A percentile compares a stretch with the other conserved stretches of the same genome.
Conservation (phyloP, 139 green algal genomes). For the Chlamydomonas sp. region DNA sequence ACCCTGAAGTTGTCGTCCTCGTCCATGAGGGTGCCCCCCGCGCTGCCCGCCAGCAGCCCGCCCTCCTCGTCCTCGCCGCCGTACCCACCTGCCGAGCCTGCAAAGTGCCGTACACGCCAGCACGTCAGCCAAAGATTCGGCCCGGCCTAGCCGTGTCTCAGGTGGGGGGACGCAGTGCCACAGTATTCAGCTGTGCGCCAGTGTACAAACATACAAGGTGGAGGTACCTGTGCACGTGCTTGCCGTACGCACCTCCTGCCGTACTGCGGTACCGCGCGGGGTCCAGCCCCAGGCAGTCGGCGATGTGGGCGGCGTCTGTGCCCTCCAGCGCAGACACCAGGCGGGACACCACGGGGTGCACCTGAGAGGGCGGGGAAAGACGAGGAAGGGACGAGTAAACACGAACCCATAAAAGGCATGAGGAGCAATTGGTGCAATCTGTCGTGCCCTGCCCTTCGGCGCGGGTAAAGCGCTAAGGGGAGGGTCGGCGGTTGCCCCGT, state of each 20-base stretch:
- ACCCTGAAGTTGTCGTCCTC: slow-evolving; percentile 74
- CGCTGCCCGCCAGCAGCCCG: slow-evolving; percentile 58
- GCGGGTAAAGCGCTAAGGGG: too few species aligned
- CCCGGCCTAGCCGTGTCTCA: not conserved
- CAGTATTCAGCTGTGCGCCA: not conserved
- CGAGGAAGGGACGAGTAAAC: not conserved
- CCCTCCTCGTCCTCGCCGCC: slow-evolving; percentile 32
- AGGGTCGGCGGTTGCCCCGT: too few species aligned
- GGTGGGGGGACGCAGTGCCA: not conserved
- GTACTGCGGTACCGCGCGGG: slow-evolving; percentile 25
- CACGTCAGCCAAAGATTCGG: not conserved
- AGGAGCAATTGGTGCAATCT: not conserved
- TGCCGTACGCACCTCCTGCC: not conserved
- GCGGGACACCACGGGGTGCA: slow-evolving; percentile 94
- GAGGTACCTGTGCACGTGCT: not conserved
- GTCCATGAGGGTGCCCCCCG: slow-evolving; percentile 67
- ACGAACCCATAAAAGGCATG: not conserved
- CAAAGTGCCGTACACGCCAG: not conserved
- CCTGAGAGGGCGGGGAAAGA: slow-evolving; percentile 62
- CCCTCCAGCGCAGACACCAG: slow-evolving; percentile 93
- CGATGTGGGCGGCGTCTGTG: slow-evolving; percentile 88
- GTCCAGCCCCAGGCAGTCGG: slow-evolving; percentile 96
- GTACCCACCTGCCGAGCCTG: too few species aligned
- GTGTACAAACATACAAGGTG: not conserved
- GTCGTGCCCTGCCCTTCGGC: too few species aligned